Evolutionary conservation across 2,329 filamentous ascomycete species (phyloP), one percentile per base, ranked within the genome.

Genomic region (Pseudofabraea citricarpa): DNA sequence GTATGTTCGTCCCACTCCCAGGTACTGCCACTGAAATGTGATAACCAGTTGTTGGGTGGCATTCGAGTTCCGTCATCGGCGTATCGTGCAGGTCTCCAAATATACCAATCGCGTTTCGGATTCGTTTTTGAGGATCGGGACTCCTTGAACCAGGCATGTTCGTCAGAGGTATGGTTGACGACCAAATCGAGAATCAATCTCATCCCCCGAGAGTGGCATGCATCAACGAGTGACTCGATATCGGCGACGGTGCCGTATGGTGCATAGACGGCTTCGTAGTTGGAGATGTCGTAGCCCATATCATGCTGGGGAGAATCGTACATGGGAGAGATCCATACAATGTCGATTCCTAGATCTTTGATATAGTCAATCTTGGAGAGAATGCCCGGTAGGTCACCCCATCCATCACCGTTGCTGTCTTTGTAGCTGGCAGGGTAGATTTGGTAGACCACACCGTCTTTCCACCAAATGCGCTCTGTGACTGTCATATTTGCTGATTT

Each of bases 1-100:
- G 85, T 87, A n/a, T 64, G 59, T 51, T 86, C 79, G 54, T 90
- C 85, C 69, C 79, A 90, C 46, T 81, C 69, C 85, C 84, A 88
- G 0, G 74, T 72, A 46, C 70, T 78, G 41, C 75, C 75, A 10
- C 73, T 73, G 50, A 80, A 85, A 65, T 72, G 79, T 67, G 64
- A 75, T 52, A 65, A 74, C 83, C 74, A 90, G 63, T 90, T 90
- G 53, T 87, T 90, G 0, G 87, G 86, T 0, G 85, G 81, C 41
- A 82, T 71, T 1, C 82, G 74, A 20, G 73, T 73, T 3, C 84
- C 85, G 21, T 80, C 65, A 13, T 64, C 57, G 8, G 70, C 70
- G 48, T 76, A 72, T 42, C 69, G 71, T 35, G 75, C 71, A 2
- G 75, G 74, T 45, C 72, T 70, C 82, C 82, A 86, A 53, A 84